Evolutionary conservation across 176 grass and related monocot species (phyloP), one percentile per base, ranked within the genome.

Genomic region (Oryza australiensis): DNA sequence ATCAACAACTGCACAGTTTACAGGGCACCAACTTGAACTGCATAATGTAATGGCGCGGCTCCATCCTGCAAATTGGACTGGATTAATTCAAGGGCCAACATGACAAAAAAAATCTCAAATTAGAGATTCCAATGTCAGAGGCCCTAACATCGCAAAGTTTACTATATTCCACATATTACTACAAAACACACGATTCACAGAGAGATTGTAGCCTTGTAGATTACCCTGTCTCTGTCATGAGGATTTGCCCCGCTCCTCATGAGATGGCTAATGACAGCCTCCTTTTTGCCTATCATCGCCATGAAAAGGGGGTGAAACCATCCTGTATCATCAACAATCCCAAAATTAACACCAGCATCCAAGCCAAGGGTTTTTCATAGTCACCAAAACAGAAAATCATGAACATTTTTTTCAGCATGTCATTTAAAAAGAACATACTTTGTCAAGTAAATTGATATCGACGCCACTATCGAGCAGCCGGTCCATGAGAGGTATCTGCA

Each of bases 251-350:
- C 75, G 86, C 91, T 95, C 55, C 96, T 86, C n/a, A 98, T 67
- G 34, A 98, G 90, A 88, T 98, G 96, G 51, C 90, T 95, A 81
- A 95, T 92, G 41, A 95, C 93, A 60, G 93, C 90, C 87, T 98
- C 96, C 30, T 95, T 98, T 87, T 98, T 98, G 10, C 96, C 96
- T 53, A 95, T 98, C 30, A 98, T 23, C 0, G 85, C 88, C 60
- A 88, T 98, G 76, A 95, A 90, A 87, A 95, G 92, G 93, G 38
- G 30, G 91, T 93, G 64, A 90, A 87, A 13, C 96, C 93, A 90
- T 95, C 96, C 93, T 98, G 89, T 72, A 76, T 77, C 32, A 89
- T 41, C 77, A 85, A 46, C 3, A 78, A 1, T 33, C 68, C n/a
- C 9, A 2, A 60, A 62, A 80, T 80, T 46, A 85, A 45, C 43